Base-by-base conservation (phyloP, 768 basidiomycete species). In the Phanerochaete carnosa region DNA sequence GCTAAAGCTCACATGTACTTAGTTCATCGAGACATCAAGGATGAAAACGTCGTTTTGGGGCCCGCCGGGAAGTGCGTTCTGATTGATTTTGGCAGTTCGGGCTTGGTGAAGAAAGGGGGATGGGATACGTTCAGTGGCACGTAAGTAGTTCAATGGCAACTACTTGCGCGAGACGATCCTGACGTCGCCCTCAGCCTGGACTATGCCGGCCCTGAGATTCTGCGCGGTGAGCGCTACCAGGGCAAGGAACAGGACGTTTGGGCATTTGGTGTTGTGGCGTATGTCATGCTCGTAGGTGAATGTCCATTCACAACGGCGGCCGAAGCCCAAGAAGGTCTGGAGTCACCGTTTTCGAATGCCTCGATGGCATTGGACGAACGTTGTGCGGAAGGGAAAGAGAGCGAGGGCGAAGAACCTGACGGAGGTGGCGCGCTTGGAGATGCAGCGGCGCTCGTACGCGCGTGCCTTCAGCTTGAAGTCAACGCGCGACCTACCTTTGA, bases 231-330 rank as follows among this genome's bases (percentile, higher is more conserved):
- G 71, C 84, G 92, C 53, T 99, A 99, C 72, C 83, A 90, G 64
- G 97, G 96, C 35, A 95, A 95, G 70, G 94, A 96, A 71, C 95
- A 98, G 74, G 96, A 99, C 66, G 91, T 98, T 2, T 99, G 96
- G 95, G 96, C 96, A 0, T 92, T 96, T 62, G 96, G 96, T 15
- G 95, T 98, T 25, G 94, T 99, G 23, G 94, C 89, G 13, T 99
- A 95, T 72, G 96, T 99, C 58, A 84, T 99, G 63, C 82, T 98
- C 19, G 84, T 89, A 23, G 93, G 94, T 6, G 94, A 96, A 76
- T 95, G 94, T 69, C 93, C 93, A 1, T 95, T 95, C 77, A 85
- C 88, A 76, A 93, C 90, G 19, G 89, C 95, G 1, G 89, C 87
- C 39, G 95, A 98, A 72, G 93, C 95, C 0, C 92, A 95, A 66